phyloP scores from a whole-genome alignment of 140 eudicot genomes.

The Flaveria floridana region DNA sequence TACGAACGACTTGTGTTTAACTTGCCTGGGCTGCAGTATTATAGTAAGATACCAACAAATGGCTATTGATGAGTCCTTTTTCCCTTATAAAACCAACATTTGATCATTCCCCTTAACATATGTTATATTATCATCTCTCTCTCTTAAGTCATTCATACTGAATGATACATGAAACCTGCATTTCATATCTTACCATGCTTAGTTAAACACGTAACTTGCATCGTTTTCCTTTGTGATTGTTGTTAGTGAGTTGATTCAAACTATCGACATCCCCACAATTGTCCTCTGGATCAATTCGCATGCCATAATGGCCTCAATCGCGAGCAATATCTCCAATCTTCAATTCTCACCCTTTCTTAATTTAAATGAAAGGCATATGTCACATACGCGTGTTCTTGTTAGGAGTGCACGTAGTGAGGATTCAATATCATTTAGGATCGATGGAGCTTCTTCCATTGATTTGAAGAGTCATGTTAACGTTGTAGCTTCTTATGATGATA shows the following conservation, averaged over 20 bases:
- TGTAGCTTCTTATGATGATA: conserved; percentile 7
- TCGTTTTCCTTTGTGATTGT: not conserved
- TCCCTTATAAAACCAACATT: not conserved
- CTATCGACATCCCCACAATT: not conserved
- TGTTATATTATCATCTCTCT: not conserved
- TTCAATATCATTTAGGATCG: not conserved
- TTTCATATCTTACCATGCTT: conserved; percentile 18
- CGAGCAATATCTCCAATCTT: conserved; percentile 1
- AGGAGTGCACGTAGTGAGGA: not conserved
- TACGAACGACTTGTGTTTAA: too few relatives aligned
- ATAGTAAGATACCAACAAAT: not conserved
- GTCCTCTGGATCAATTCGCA: not conserved
- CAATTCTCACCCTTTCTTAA: conserved; percentile 1
- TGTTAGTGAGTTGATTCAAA: not conserved
- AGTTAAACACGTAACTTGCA: conserved; percentile 23
- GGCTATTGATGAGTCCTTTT: not conserved
- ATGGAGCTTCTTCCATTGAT: conserved; percentile 12
- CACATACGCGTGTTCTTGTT: conserved; percentile 21
- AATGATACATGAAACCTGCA: conserved; percentile 26
- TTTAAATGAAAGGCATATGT: conserved; percentile 1
- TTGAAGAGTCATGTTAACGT: not conserved
- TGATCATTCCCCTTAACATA: not conserved
- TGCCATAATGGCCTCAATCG: conserved; percentile 13
- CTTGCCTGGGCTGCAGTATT: too few relatives aligned
- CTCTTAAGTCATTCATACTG: conserved; percentile 23